These are phyloP conservation scores for Strigomonas galati DNA, from an alignment of 208 protist species.

Conservation along the genomic window DNA sequence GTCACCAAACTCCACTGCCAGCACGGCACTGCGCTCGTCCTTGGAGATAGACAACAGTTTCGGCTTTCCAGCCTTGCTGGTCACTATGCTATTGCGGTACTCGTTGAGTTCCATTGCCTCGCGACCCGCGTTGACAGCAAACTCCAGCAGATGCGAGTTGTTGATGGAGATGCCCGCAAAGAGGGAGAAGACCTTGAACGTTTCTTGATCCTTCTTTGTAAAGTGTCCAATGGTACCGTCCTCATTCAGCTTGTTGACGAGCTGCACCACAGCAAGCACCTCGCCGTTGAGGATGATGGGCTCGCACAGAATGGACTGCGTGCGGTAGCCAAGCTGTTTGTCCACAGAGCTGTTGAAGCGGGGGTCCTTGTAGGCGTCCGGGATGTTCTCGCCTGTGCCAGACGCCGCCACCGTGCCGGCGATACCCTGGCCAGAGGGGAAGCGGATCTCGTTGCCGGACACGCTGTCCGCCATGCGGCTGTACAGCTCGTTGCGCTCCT, in stretches of 20 bases:
- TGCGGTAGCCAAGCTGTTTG: slow-evolving; percentile 74
- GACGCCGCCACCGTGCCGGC: slow-evolving; percentile 66
- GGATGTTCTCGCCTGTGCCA: slow-evolving; percentile 64
- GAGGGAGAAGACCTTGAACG: slow-evolving; percentile 51
- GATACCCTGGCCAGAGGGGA: slow-evolving; percentile 71
- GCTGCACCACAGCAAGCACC: slow-evolving; percentile 83
- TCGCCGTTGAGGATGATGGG: slow-evolving; percentile 78
- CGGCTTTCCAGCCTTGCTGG: neutral
- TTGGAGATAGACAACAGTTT: slow-evolving; percentile 36
- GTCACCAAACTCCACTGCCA: slow-evolving; percentile 26
- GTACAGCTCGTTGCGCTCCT: slow-evolving; percentile 83
- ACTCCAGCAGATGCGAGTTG: slow-evolving; percentile 57
- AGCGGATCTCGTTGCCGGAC: slow-evolving; percentile 64
- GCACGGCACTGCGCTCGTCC: slow-evolving; percentile 36
- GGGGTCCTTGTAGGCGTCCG: slow-evolving; percentile 66
- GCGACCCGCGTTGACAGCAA: slow-evolving; percentile 38
- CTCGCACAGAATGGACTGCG: slow-evolving; percentile 74
- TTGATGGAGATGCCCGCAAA: slow-evolving; percentile 63
- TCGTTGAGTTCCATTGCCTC: slow-evolving; percentile 74
- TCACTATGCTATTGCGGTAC: slow-evolving; percentile 26
- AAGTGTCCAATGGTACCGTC: slow-evolving; percentile 46
- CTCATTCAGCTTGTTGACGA: slow-evolving; percentile 75
- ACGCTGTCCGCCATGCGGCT: slow-evolving; percentile 65
- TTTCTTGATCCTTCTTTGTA: slow-evolving; percentile 39
- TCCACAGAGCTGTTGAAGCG: slow-evolving; percentile 80